Evolutionary conservation across 441 rosid genomes (phyloP), one percentile per base, ranked within the genome.

Genomic region (Erysimum cheiri): DNA sequence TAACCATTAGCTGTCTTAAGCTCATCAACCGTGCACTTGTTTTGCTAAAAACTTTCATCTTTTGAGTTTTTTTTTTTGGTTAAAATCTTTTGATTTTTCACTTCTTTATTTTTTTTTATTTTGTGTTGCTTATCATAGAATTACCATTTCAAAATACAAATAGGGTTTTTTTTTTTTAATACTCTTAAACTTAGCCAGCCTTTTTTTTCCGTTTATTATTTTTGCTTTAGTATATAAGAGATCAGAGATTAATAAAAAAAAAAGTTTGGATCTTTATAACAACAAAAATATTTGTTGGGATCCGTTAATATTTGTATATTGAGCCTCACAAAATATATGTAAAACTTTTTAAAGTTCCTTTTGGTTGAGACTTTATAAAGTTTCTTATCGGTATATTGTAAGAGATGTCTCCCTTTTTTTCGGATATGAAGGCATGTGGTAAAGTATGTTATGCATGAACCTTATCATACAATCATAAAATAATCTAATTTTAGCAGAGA

Each of bases 251-350:
- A 17, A 41, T n/a, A 1, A 39, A 22, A 22, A 19, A 19, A 19
- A 19, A n/a, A n/a, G 22, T 8, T 2, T 29, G 5, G 14, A 8
- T 60, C 15, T 31, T 15, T 31, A 4, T 33, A 49, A 36, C 22
- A n/a, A 36, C 59, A 64, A 17, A 36, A 31, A 9, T 40, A 17
- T 15, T 7, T 60, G 58, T 40, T 47, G 49, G 31, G 67, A 60
- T 53, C 40, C 3, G 33, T 14, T 3, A 35, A 24, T 6, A 8
- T 4, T 53, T n/a, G 15, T 33, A 33, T 15, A 63, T 26, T 14
- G 64, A 63, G 58, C 70, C 64, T 55, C 57, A 5, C 64, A 63
- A 54, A 26, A 36, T 26, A 47, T 58, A 33, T 24, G 5, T 4
- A 9, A 0, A 68, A 35, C 44, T 32, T 69, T 5, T 48, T 32